These are phyloP conservation scores for Fusarium sarcochroum DNA, from an alignment of 2,329 filamentous ascomycete species.

Conservation along the genomic window DNA sequence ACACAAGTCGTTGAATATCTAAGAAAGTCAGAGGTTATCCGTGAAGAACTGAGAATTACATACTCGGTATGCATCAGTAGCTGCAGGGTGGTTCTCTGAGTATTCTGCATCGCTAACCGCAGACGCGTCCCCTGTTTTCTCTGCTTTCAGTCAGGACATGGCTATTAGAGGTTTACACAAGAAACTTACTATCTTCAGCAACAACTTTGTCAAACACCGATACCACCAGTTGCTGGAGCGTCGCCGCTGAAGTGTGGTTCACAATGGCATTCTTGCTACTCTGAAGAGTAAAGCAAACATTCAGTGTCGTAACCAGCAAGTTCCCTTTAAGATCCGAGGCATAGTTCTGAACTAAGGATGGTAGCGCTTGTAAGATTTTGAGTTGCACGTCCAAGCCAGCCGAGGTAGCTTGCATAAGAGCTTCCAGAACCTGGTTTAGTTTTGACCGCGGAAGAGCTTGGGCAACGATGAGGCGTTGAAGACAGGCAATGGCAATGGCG, in stretches of 20 bases:
- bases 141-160: conserved; percentile 49
- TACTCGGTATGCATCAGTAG: conserved; percentile 86
- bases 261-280: conserved; percentile 93
- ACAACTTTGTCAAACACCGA: conserved; percentile 94
- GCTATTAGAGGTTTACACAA: not conserved
- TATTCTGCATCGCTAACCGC: conserved; percentile 73
- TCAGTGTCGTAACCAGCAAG: conserved; percentile 83
- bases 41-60: not conserved
- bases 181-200: conserved; percentile 78
- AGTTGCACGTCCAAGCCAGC: conserved; percentile 91
- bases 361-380: conserved; percentile 93
- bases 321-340: conserved; percentile 84
- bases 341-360: conserved; percentile 92
- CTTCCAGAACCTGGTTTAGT: conserved; percentile 88
- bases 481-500: conserved; percentile 85
- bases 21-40: conserved; percentile 26
- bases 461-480: conserved; percentile 89
- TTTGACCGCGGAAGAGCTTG: conserved; percentile 83
- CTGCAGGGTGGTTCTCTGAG: conserved; percentile 79
- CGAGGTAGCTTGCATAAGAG: conserved; percentile 86
- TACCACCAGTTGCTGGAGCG: conserved; percentile 92
- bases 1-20: conserved; percentile 92
- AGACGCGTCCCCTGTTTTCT: conserved; percentile 64
- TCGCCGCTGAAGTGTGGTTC: conserved; percentile 96
- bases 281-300: conserved; percentile 93